Evolutionary conservation across 805 yeast genomes (phyloP).

Genomic region (Candida chilensis): DNA sequence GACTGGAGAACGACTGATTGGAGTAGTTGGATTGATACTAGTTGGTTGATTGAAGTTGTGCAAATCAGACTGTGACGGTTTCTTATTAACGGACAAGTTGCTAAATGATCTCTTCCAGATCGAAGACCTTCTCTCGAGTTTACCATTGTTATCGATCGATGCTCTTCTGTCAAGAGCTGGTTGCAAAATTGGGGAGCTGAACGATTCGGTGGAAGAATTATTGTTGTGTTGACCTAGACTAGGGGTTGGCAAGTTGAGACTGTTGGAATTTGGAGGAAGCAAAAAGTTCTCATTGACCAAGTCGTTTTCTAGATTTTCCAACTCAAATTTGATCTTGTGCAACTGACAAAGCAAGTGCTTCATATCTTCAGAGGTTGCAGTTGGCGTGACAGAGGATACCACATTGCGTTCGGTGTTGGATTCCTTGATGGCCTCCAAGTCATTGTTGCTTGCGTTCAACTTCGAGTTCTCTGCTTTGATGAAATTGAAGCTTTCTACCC

Average conservation of each 20-base stretch:
- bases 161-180: too few relatives aligned
- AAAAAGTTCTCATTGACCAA: not conserved
- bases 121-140: not conserved
- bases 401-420: too few relatives aligned
- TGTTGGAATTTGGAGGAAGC: not conserved
- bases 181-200: too few relatives aligned
- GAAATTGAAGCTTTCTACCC: constrained; percentile 75
- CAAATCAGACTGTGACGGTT: constrained; percentile 1
- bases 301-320: not conserved
- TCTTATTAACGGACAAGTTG: not conserved
- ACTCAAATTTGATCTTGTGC: not conserved
- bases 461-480: constrained; percentile 21
- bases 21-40: not conserved
- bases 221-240: not conserved
- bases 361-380: too few relatives aligned
- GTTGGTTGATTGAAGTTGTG: too few relatives aligned
- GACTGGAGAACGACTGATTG: too few relatives aligned
- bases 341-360: not conserved
- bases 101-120: constrained; percentile 1
- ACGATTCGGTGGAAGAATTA: not conserved
- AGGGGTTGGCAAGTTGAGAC: not conserved
- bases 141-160: too few relatives aligned
- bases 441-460: constrained; percentile 5
- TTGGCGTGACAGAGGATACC: too few relatives aligned
- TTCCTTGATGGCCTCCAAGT: not conserved